Conservation (phyloP, 495 filamentous ascomycete genomes). For the Beverwykella pulmonaria region DNA sequence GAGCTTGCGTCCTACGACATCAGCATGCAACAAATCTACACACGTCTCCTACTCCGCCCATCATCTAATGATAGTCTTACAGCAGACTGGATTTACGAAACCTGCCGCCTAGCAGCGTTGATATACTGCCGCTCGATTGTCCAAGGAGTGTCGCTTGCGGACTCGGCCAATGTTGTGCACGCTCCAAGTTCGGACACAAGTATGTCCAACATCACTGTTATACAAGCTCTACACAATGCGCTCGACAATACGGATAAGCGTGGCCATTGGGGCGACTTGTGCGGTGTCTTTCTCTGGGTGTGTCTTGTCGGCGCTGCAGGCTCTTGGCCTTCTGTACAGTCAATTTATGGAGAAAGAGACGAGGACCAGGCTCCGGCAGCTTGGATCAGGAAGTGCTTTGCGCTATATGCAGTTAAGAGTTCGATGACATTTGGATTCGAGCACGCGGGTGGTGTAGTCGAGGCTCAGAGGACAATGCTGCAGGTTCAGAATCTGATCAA, state of each 20-base stretch:
- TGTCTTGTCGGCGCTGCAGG: conserved; percentile 30
- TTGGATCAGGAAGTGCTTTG: conserved; percentile 33
- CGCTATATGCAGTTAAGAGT: conserved; percentile 23
- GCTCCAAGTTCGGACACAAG: conserved; percentile 15
- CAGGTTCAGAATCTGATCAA: conserved; percentile 33
- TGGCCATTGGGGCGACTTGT: conserved; percentile 25
- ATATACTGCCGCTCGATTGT: conserved; percentile 37
- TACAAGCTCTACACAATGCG: conserved; percentile 29
- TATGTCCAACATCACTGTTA: conserved; percentile 2
- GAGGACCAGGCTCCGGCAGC: background rate
- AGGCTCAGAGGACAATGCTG: conserved; percentile 35
- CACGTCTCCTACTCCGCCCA: conserved; percentile 9
- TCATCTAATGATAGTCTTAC: conserved; percentile 8
- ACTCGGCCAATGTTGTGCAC: conserved; percentile 26
- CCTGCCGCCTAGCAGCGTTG: conserved; percentile 29
- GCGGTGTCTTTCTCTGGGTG: conserved; percentile 32
- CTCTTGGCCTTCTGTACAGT: background rate
- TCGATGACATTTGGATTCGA: conserved; percentile 19
- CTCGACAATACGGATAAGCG: conserved; percentile 27
- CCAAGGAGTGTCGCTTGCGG: conserved; percentile 28
- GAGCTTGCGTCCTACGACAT: conserved; percentile 27
- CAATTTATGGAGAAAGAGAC: conserved; percentile 16
- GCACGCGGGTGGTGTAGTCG: conserved; percentile 13
- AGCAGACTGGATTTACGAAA: conserved; percentile 35
- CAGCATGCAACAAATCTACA: conserved; percentile 33